These are phyloP conservation scores for Davidsoniella eucalypti DNA, from an alignment of 2,329 filamentous ascomycete genomes.

Conservation along the genomic window DNA sequence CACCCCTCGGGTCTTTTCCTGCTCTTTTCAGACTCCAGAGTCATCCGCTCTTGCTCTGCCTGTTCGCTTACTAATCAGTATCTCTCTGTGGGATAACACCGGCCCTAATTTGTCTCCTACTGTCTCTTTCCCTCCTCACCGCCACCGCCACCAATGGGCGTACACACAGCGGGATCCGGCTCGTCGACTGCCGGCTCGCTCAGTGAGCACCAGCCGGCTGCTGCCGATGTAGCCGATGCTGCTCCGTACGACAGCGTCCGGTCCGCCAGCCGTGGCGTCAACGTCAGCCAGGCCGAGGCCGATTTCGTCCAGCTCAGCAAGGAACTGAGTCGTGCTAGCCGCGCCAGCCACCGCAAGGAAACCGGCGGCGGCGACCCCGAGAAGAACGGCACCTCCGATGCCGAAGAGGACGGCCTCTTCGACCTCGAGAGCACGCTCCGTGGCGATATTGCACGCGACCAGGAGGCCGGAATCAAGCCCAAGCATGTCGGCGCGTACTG, in stretches of 20 bases:
- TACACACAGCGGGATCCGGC: slow-evolving; percentile 5
- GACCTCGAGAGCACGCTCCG: slow-evolving; percentile 61
- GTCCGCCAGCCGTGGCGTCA: slow-evolving; percentile 29
- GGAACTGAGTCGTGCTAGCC: slow-evolving; percentile 41
- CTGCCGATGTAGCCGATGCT: slow-evolving; percentile 1
- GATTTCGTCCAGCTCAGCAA: slow-evolving; percentile 54
- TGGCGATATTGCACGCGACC: slow-evolving; percentile 53
- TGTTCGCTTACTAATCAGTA: not conserved
- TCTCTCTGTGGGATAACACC: not conserved
- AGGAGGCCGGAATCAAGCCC: slow-evolving; percentile 59
- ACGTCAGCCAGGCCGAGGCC: slow-evolving; percentile 49
- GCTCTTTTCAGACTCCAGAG: not conserved
- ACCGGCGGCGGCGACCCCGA: slow-evolving; percentile 35
- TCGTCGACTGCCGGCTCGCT: slow-evolving; percentile 12
- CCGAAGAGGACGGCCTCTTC: slow-evolving; percentile 34
- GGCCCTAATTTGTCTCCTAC: not conserved
- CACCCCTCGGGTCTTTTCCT: not conserved
- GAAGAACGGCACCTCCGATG: slow-evolving; percentile 32
- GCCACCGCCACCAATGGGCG: slow-evolving; percentile 9
- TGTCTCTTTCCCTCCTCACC: not conserved
- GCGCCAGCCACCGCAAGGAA: slow-evolving; percentile 27
- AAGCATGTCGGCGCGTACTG: slow-evolving; percentile 71
- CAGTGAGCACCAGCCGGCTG: slow-evolving; percentile 1
- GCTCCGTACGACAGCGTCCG: slow-evolving; percentile 4
- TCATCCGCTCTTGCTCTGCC: too few relatives aligned